Base-by-base conservation (phyloP, 2,329 filamentous ascomycete species). In the Fusarium drepaniforme region DNA sequence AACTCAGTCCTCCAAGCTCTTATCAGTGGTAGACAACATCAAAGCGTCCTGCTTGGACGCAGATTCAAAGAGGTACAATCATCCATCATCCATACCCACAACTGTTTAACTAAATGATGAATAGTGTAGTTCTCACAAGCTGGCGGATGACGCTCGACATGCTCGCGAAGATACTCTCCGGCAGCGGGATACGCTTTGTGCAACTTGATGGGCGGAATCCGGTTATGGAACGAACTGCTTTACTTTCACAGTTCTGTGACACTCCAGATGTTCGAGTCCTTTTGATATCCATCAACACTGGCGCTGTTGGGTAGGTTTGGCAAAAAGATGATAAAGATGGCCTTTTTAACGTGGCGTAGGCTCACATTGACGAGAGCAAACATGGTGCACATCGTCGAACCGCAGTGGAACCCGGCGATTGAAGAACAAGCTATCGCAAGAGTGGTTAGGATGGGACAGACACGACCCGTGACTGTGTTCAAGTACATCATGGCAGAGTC, bases 351-450 rank as follows among this genome's bases (percentile, higher is more conserved):
- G 8, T 21, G 9, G 5, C 5, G 13, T 12, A 72, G 70, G 23
- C 21, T 65, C 6, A 71, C 67, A 4, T 46, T 74, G 1, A 66
- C 67, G 2, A 63, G n/a, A 3, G 72, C 72, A 3, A 71, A 73
- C 11, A 0, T 30, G 1, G 64, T 74, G 0, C 70, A 71, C 4
- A 61, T 74, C 12, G 53, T 73, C 18, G 72, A 73, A 25, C 72
- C 70, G 2, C 72, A 74, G 16, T 73, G 70, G 64, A 74, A 74
- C 40, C 70, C 72, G 1, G 57, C 70, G 0, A 51, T 71, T 0
- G 72, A 74, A n/a, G 64, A 65, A 21, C 67, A 74, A 13, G 72
- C 70, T 4, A 57, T 74, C 1, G 61, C 56, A 3, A 38, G 70
- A 53, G 70, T 62, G 1, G 25, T 72, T 0, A 61, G 70, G 1